These are phyloP conservation scores for Eimeria maxima DNA, from an alignment of 169 alveolate species.

Conservation along the genomic window DNA sequence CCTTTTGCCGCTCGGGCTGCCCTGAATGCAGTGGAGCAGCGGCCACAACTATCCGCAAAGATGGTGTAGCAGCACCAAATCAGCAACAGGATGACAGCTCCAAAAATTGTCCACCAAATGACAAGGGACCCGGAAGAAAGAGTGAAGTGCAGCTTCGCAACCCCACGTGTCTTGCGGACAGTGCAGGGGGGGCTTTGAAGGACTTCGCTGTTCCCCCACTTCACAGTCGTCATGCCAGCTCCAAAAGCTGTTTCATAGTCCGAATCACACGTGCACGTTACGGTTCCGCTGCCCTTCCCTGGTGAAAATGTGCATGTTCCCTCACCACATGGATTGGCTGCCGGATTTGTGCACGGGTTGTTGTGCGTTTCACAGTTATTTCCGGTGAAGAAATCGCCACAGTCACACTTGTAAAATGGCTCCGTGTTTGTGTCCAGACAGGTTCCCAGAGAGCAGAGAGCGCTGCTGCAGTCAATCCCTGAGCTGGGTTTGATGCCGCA, in stretches of 20 bases:
- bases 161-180: slow-evolving; percentile 74
- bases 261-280: slow-evolving; percentile 76
- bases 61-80: slow-evolving; percentile 82
- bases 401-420: slow-evolving; percentile 75
- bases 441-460: slow-evolving; percentile 77
- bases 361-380: slow-evolving; percentile 76
- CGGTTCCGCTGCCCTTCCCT: slow-evolving; percentile 83
- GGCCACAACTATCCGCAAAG: slow-evolving; percentile 75
- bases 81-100: slow-evolving; percentile 40
- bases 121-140: slow-evolving; percentile 70
- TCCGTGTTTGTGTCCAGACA: slow-evolving; percentile 72
- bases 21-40: slow-evolving; percentile 53
- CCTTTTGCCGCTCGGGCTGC: slow-evolving; percentile 57
- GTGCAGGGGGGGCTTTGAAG: slow-evolving; percentile 80
- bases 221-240: slow-evolving; percentile 62
- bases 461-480: slow-evolving; percentile 79
- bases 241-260: slow-evolving; percentile 79
- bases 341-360: slow-evolving; percentile 82
- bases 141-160: slow-evolving; percentile 66
- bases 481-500: slow-evolving; percentile 79
- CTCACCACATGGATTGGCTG: slow-evolving; percentile 81
- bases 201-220: slow-evolving; percentile 82
- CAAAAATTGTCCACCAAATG: slow-evolving; percentile 82
- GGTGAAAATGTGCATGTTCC: slow-evolving; percentile 81
- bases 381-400: slow-evolving; percentile 82